A percentile compares a stretch with the other conserved stretches of the same genome.
phyloP scores from a whole-genome alignment of 2,329 filamentous ascomycete species.

The Periconia digitata region DNA sequence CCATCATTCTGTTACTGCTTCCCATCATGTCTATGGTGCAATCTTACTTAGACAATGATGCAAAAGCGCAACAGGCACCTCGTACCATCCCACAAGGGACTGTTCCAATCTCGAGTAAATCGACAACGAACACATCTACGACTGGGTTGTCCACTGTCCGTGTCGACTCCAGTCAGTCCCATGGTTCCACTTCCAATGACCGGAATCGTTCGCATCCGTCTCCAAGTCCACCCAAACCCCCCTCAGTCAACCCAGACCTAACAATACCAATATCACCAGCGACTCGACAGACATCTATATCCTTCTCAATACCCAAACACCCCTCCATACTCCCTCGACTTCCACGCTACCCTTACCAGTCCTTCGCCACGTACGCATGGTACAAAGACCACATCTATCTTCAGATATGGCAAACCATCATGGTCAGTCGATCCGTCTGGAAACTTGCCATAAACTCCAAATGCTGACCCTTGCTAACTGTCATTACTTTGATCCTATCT shows the following conservation, averaged over 20 bases:
- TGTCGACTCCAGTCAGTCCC: background rate
- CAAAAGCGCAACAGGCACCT: slow-evolving; percentile 15
- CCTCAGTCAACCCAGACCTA: background rate
- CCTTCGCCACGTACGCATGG: slow-evolving; percentile 15
- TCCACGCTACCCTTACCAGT: slow-evolving; percentile 14
- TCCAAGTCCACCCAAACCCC: background rate
- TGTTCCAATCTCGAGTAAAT: background rate
- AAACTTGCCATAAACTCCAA: background rate
- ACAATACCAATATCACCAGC: background rate
- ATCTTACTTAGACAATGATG: slow-evolving; percentile 26
- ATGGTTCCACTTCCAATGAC: background rate
- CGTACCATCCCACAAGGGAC: background rate
- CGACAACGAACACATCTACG: slow-evolving; percentile 1
- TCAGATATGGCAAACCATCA: slow-evolving; percentile 16
- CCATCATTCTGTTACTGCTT: slow-evolving; percentile 24
- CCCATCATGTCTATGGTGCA: slow-evolving; percentile 26
- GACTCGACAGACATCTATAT: background rate
- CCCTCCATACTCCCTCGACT: background rate
- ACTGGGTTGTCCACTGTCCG: background rate
- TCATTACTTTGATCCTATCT: background rate
- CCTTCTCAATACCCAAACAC: background rate
- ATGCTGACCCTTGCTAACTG: background rate
- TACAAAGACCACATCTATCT: slow-evolving; percentile 22
- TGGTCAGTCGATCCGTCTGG: background rate
- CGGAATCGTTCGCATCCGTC: background rate